Base-by-base conservation (phyloP, 495 filamentous ascomycete species). In the Niebla homalea region DNA sequence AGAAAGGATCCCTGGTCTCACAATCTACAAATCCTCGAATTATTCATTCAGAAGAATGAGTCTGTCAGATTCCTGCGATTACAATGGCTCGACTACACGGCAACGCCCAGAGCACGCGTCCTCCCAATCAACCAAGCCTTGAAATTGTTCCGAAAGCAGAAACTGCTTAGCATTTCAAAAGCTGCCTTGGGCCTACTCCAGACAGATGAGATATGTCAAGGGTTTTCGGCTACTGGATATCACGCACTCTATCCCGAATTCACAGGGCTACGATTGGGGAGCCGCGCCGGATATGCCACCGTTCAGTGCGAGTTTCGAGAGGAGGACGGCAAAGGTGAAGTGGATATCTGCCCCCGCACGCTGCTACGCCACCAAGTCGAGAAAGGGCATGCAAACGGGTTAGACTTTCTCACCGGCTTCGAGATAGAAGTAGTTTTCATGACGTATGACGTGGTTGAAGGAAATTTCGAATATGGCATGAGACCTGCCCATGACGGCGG, bases 351-450 rank as follows among this genome's bases (percentile, higher is more conserved):
- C 58, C 79, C 81, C 0, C 69, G 87, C 20, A 72, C 70, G 6
- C 54, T 77, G 26, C 65, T 85, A 36, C 65, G 70, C 3, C 66
- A 65, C 21, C 67, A 80, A 14, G 58, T 83, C 12, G 62, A 71
- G n/a, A 62, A 66, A 11, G 66, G 72, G 14, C 41, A 67, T 15
- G 55, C 62, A 22, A 56, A 68, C 15, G 59, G 65, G 8, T 66
- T 76, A 32, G 58, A 74, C 22, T 75, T 89, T 36, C 67, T 83
- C 1, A 60, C 85, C 23, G 88, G 88, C 4, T 90, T 89, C 57
- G 89, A 94, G 63, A 79, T 89, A 32, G 88, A 94, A 62, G 79
- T 95, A 18, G 70, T 87, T 5, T 81, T 93, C 51, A 61, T 92
- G 45, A 62, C 57, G 8, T 60, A 64, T 32, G 49, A 50, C n/a